Percentiles rank a stretch among this genome's conserved stretches.
Conservation (phyloP, 305 asterid species). For the Fraxinus latifolia region DNA sequence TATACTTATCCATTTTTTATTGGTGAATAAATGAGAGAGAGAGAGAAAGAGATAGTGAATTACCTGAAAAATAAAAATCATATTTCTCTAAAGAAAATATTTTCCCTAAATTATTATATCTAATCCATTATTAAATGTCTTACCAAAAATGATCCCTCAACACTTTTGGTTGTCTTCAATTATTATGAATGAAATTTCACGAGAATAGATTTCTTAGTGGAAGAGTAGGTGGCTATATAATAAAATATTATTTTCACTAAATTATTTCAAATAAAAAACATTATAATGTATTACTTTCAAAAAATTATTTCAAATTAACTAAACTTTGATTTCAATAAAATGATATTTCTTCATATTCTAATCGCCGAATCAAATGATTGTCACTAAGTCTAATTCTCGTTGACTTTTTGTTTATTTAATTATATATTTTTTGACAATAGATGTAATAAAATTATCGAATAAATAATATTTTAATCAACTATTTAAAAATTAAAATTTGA, state of each 20-base stretch:
- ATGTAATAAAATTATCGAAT: no score
- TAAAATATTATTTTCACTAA: neutral
- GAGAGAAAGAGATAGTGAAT: no score
- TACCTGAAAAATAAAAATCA: no score
- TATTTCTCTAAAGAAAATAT: no score
- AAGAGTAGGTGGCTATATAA: neutral
- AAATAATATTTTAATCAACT: no score
- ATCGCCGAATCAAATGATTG: neutral
- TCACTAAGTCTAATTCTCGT: neutral
- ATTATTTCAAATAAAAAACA: neutral
- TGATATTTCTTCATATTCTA: neutral
- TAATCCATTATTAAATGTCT: neutral
- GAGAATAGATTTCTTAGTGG: neutral
- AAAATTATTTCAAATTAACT: neutral
- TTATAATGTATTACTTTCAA: neutral
- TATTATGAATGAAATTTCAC: neutral
- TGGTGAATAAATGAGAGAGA: no score
- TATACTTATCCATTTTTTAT: no score
- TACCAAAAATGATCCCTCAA: neutral
- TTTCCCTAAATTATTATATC: neutral
- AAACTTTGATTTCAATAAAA: neutral
- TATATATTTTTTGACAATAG: no score
- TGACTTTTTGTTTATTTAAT: no score
- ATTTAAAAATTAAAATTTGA: neutral
- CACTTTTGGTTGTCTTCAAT: neutral